Conservation (phyloP, 164 flowering plant genomes). For the Platanus orientalis region DNA sequence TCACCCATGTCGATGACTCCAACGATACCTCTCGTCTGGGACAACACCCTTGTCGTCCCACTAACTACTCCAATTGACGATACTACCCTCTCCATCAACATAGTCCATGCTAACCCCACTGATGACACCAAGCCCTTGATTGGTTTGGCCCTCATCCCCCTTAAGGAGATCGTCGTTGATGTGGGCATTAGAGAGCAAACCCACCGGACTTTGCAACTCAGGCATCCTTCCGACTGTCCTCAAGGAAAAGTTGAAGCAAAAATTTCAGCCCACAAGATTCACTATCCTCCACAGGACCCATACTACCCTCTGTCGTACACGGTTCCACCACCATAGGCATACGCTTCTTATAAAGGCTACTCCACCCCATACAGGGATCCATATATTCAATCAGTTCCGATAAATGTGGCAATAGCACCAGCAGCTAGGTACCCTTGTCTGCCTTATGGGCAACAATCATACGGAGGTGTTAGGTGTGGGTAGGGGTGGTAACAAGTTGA, state of each 20-base stretch:
- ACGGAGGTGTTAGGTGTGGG: too few relatives aligned
- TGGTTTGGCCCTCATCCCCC: too few relatives aligned
- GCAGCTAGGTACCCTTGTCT: constrained; percentile 13
- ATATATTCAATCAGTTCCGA: not conserved
- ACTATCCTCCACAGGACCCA: constrained; percentile 36
- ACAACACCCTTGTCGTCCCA: too few relatives aligned
- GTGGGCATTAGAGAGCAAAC: constrained; percentile 17
- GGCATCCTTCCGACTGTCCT: constrained; percentile 84
- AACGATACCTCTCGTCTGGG: too few relatives aligned
- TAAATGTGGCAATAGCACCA: constrained; percentile 1
- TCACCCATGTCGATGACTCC: too few relatives aligned
- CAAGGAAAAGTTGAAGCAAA: constrained; percentile 62
- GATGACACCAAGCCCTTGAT: too few relatives aligned
- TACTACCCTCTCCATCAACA: too few relatives aligned
- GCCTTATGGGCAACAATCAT: too few relatives aligned
- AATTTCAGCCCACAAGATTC: constrained; percentile 33
- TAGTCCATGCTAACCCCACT: too few relatives aligned
- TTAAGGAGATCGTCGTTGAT: too few relatives aligned
- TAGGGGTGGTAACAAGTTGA: too few relatives aligned
- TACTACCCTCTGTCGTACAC: constrained; percentile 38
- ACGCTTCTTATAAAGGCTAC: constrained; percentile 9
- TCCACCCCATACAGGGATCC: constrained; percentile 10
- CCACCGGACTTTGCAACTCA: constrained; percentile 34
- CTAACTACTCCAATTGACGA: too few relatives aligned
- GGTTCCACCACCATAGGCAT: constrained; percentile 30